Evolutionary conservation across 176 grass and related monocot species (phyloP).

Genomic region (Olyra latifolia): DNA sequence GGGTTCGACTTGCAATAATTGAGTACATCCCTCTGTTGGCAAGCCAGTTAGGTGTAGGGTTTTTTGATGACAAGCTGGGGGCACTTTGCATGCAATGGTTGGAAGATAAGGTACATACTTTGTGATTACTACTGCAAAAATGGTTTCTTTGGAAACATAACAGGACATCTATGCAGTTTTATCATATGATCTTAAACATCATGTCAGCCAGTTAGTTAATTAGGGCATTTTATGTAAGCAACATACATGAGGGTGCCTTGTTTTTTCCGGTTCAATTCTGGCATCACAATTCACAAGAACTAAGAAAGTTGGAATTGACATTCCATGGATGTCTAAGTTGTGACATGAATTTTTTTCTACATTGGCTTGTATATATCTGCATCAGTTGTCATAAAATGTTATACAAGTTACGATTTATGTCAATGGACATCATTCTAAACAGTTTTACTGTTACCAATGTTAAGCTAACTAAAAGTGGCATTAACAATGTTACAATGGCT

Average conservation of each 20-base stretch:
- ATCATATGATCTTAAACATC: neutral
- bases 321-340: neutral
- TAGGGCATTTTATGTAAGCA: neutral
- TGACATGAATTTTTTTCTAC: too few relatives aligned
- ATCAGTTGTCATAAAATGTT: neutral
- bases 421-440: neutral
- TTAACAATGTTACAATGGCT: neutral
- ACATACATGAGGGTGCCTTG: neutral
- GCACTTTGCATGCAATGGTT: slow-evolving; percentile 99
- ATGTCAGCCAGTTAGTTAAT: neutral
- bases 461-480: neutral
- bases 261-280: neutral
- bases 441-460: neutral
- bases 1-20: slow-evolving; percentile 94
- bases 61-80: slow-evolving; percentile 93
- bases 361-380: neutral
- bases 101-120: slow-evolving; percentile 82
- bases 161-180: neutral
- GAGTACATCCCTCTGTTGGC: slow-evolving; percentile 94
- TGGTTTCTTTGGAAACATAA: neutral
- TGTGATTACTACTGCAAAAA: neutral
- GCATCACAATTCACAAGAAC: neutral
- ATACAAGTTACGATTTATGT: neutral
- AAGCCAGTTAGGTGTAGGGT: slow-evolving; percentile 85
- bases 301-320: neutral